Conservation (phyloP, 768 basidiomycete genomes). For the Suillus hirtellus region DNA sequence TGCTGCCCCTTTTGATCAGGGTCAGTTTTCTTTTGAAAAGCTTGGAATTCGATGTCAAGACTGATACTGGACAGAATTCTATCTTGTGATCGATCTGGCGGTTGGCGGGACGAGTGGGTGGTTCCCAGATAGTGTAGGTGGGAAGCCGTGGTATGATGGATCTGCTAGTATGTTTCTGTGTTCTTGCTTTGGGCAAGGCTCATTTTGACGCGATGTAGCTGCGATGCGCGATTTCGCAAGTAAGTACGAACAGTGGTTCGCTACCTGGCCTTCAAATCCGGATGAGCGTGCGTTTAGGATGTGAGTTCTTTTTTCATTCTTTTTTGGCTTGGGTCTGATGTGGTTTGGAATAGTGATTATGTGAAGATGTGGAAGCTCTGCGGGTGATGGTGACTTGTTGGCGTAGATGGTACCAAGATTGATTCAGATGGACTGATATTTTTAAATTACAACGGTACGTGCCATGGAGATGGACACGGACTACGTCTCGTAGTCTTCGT, state of each 20-base stretch:
- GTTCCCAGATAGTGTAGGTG: slow-evolving; percentile 51
- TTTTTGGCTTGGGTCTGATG: not conserved
- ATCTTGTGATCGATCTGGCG: slow-evolving; percentile 77
- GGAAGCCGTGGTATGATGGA: slow-evolving; percentile 60
- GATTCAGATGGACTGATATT: not conserved
- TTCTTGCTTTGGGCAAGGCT: slow-evolving; percentile 20
- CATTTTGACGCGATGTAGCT: slow-evolving; percentile 20
- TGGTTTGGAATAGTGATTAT: slow-evolving; percentile 24
- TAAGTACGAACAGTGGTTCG: slow-evolving; percentile 64
- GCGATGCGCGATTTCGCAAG: slow-evolving; percentile 73
- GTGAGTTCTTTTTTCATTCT: slow-evolving; percentile 31
- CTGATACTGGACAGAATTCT: slow-evolving; percentile 55
- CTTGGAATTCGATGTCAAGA: not conserved
- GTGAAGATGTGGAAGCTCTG: slow-evolving; percentile 37
- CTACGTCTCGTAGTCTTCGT: too few species aligned
- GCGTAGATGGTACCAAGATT: not conserved
- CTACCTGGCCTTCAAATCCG: slow-evolving; percentile 69
- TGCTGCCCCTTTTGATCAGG: slow-evolving; percentile 46
- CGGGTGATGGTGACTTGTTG: slow-evolving; percentile 7
- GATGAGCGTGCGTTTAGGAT: slow-evolving; percentile 70
- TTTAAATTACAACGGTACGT: not conserved
- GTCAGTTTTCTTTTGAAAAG: slow-evolving; percentile 35
- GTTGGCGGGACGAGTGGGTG: slow-evolving; percentile 77
- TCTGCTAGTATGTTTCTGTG: slow-evolving; percentile 43
- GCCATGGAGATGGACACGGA: too few species aligned